These are phyloP conservation scores for Podospora fimiseda DNA, from an alignment of 495 filamentous ascomycete genomes.

Conservation along the genomic window DNA sequence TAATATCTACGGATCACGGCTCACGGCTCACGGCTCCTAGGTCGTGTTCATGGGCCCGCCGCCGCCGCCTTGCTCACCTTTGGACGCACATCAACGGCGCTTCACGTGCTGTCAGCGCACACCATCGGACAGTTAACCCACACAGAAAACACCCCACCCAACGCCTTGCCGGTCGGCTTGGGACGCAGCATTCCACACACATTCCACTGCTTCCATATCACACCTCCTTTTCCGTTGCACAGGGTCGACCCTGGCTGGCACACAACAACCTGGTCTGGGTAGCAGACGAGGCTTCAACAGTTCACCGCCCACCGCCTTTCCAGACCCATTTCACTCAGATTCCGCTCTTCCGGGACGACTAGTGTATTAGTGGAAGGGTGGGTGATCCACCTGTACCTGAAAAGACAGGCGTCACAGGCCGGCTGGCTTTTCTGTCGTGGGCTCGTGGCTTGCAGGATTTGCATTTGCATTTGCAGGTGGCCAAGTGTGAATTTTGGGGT, in stretches of 20 bases:
- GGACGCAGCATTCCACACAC: background rate
- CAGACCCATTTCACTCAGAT: background rate
- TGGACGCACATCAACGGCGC: constrained; percentile 13
- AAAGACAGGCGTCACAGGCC: no score
- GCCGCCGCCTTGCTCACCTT: no score
- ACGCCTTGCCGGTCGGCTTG: no score
- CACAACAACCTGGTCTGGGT: background rate
- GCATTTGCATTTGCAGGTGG: no score
- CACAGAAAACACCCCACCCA: background rate
- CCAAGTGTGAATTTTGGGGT: no score
- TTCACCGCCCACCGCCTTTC: constrained; percentile 28
- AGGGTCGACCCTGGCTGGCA: background rate
- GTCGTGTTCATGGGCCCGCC: no score
- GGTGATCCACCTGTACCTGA: no score
- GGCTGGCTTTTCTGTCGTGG: no score
- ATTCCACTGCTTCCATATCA: constrained; percentile 12
- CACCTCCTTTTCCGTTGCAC: constrained; percentile 17
- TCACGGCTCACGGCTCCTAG: background rate
- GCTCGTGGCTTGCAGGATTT: constrained; percentile 24
- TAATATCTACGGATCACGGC: background rate
- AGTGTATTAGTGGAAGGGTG: background rate
- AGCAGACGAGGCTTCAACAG: background rate
- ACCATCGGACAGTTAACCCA: constrained; percentile 12
- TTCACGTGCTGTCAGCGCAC: constrained; percentile 22
- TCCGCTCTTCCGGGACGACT: constrained; percentile 9